Conservation (phyloP, 1,284 basidiomycete species). For the Marasmius tenuissimus region DNA sequence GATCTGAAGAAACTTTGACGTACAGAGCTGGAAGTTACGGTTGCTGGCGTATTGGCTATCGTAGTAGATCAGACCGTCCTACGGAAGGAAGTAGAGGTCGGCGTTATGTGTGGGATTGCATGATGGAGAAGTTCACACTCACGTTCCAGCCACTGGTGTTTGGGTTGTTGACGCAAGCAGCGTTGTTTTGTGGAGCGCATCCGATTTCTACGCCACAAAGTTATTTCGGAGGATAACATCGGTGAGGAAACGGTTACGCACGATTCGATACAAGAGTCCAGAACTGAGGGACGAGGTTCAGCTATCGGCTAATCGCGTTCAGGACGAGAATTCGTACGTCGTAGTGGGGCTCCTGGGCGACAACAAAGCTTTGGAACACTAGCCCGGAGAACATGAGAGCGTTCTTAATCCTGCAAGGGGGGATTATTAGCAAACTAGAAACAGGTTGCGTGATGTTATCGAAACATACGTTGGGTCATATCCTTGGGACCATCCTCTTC, state of each 20-base stretch:
- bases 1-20: not conserved
- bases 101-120: not conserved
- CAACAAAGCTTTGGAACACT: conserved; percentile 36
- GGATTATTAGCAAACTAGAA: not conserved
- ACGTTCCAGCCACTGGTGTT: conserved; percentile 39
- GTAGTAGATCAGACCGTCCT: conserved; percentile 42
- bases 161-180: conserved; percentile 28
- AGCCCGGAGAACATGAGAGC: conserved; percentile 37
- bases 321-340: conserved; percentile 25
- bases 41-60: conserved; percentile 34
- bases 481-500: conserved; percentile 30
- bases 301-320: not conserved
- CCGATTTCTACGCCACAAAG: conserved; percentile 26
- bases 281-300: conserved; percentile 22
- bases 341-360: conserved; percentile 35
- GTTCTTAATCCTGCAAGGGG: conserved; percentile 31
- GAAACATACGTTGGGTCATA: conserved; percentile 34
- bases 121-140: conserved; percentile 7
- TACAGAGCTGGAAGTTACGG: conserved; percentile 35
- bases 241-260: conserved; percentile 7
- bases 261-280: conserved; percentile 39
- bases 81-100: not conserved
- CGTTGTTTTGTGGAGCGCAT: conserved; percentile 28
- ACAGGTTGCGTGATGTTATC: not conserved
- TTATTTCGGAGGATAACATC: not conserved